Conservation (phyloP, 2,329 filamentous ascomycete species). For the Onygena corvina region DNA sequence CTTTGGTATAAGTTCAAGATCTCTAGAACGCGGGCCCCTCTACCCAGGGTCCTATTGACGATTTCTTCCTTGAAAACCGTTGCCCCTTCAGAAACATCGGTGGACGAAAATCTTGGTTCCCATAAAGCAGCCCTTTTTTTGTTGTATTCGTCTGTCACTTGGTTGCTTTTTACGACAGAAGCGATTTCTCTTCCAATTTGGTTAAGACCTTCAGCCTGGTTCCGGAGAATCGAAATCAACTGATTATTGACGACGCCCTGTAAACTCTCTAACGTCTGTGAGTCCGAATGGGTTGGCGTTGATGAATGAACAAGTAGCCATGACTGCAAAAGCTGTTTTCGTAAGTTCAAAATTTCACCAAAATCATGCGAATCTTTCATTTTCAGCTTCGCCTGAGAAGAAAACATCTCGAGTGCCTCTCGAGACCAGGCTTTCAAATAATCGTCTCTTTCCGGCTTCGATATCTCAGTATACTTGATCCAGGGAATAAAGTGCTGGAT, state of each 20-base stretch:
- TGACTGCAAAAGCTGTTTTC: slow-evolving; percentile 57
- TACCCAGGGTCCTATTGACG: slow-evolving; percentile 57
- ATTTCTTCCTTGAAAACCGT: slow-evolving; percentile 57
- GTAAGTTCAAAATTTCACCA: slow-evolving; percentile 54
- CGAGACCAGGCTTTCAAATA: slow-evolving; percentile 54
- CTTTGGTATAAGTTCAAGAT: slow-evolving; percentile 53
- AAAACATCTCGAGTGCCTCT: slow-evolving; percentile 46
- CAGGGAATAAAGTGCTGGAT: slow-evolving; percentile 78
- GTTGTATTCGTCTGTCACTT: slow-evolving; percentile 36
- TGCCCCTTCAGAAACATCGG: slow-evolving; percentile 55
- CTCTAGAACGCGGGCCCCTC: slow-evolving; percentile 52
- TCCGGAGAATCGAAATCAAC: slow-evolving; percentile 50
- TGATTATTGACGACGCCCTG: slow-evolving; percentile 57
- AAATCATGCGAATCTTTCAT: slow-evolving; percentile 53
- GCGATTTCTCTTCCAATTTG: slow-evolving; percentile 54
- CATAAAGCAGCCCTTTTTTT: slow-evolving; percentile 46
- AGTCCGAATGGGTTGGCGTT: slow-evolving; percentile 41
- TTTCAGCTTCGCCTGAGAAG: slow-evolving; percentile 50
- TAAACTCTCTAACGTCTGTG: slow-evolving; percentile 55
- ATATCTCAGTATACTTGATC: slow-evolving; percentile 67
- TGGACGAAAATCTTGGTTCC: slow-evolving; percentile 51
- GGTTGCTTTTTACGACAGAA: slow-evolving; percentile 50
- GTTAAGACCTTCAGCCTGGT: slow-evolving; percentile 52
- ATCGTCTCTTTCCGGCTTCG: slow-evolving; percentile 47
- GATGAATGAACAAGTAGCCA: slow-evolving; percentile 61